These are phyloP conservation scores for Sarocladiaceae sp. DNA, from an alignment of 2,329 filamentous ascomycete genomes.

Conservation along the genomic window DNA sequence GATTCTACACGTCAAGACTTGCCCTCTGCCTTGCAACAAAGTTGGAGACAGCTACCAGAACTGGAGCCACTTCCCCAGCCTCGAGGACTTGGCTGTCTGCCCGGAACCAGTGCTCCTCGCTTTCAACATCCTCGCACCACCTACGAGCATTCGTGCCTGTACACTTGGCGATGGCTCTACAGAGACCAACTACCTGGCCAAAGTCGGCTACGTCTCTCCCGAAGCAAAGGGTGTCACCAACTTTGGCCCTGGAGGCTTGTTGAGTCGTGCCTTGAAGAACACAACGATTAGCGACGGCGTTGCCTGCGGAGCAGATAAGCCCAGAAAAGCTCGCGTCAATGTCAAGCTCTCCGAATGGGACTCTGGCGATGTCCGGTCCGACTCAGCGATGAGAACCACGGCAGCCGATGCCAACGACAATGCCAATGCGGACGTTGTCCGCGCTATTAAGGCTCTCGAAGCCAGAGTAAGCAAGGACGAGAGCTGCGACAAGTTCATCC, in stretches of 20 bases:
- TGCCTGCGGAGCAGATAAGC: background rate
- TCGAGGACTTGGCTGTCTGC: constrained; percentile 6
- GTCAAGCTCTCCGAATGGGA: no score
- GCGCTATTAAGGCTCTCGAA: no score
- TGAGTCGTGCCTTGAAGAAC: background rate
- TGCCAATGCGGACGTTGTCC: no score
- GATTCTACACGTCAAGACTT: no score
- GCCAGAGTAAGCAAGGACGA: background rate
- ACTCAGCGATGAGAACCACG: no score
- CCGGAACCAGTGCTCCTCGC: constrained; percentile 8
- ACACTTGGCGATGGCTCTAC: constrained; percentile 9
- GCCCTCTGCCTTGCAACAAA: no score
- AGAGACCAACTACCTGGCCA: constrained; percentile 8
- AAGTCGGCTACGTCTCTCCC: constrained; percentile 6
- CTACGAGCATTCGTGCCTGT: constrained; percentile 10
- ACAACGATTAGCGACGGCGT: background rate
- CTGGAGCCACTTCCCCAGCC: background rate
- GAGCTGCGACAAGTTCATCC: background rate
- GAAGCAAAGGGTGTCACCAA: constrained; percentile 6
- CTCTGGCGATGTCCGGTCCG: no score
- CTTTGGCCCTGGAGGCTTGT: background rate
- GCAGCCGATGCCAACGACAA: no score
- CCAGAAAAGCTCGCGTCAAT: no score
- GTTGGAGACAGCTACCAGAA: no score
- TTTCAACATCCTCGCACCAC: constrained; percentile 10